phyloP scores from a whole-genome alignment of 495 filamentous ascomycete species.

The Neurospora discreta region DNA sequence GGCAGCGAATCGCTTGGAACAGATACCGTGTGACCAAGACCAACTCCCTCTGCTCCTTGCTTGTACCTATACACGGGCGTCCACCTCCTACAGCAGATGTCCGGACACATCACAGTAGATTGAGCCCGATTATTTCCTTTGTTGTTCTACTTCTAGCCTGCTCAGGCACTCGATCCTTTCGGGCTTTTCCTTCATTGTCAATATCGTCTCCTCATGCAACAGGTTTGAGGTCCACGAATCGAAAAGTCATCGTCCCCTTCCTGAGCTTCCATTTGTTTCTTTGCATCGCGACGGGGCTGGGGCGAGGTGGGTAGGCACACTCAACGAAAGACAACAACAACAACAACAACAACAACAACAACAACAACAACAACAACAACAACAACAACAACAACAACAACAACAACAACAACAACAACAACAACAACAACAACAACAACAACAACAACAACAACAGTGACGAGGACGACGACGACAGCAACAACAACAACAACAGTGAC shows the following conservation, averaged over 20 bases:
- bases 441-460: background rate
- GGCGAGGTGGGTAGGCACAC: background rate
- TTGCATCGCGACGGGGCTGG: background rate
- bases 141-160: background rate
- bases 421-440: background rate
- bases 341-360: background rate
- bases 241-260: no score
- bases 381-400: background rate
- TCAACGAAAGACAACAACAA: background rate
- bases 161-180: background rate
- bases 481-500: background rate
- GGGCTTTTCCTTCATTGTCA: background rate
- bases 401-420: background rate
- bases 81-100: background rate
- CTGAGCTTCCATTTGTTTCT: background rate
- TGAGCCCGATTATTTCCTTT: background rate
- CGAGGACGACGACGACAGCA: background rate
- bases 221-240: background rate
- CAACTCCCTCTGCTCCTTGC: background rate
- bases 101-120: background rate
- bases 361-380: background rate
- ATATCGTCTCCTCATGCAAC: background rate
- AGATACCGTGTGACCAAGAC: background rate
- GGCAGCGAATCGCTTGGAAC: background rate
- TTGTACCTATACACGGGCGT: background rate